Conservation (phyloP, 305 asterid species). For the Rubia peregrina region DNA sequence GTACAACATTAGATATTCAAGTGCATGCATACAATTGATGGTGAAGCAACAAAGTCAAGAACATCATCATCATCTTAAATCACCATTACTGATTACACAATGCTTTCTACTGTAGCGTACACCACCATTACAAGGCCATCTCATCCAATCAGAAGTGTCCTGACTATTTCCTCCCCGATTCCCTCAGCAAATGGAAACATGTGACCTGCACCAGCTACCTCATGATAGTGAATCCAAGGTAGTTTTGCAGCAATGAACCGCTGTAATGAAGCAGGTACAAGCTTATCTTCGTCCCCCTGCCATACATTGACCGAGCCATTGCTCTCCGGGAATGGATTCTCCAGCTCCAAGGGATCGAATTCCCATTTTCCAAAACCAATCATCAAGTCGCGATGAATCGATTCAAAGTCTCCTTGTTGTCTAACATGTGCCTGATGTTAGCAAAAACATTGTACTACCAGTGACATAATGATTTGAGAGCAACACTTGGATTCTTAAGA, state of each 20-base stretch:
- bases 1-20: too few relatives aligned
- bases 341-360: conserved; percentile 59
- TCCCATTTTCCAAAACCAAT: conserved; percentile 78
- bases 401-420: conserved; percentile 75
- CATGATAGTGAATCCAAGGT: conserved; percentile 77
- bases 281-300: conserved; percentile 66
- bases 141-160: conserved; percentile 40
- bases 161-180: conserved; percentile 41
- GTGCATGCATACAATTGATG: too few relatives aligned
- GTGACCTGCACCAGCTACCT: conserved; percentile 66
- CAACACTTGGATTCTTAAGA: background rate
- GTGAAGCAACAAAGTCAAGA: conserved; percentile 24
- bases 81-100: background rate
- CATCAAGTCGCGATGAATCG: conserved; percentile 55
- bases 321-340: conserved; percentile 46
- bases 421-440: conserved; percentile 37
- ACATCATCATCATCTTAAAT: conserved; percentile 16
- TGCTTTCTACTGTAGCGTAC: background rate
- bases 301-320: conserved; percentile 64
- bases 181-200: conserved; percentile 48
- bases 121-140: conserved; percentile 4
- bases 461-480: background rate
- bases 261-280: conserved; percentile 51
- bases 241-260: conserved; percentile 50
- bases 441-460: background rate